Base-by-base conservation (phyloP, 352 stramenopile genomes). In the Phytopythium delawarense region DNA sequence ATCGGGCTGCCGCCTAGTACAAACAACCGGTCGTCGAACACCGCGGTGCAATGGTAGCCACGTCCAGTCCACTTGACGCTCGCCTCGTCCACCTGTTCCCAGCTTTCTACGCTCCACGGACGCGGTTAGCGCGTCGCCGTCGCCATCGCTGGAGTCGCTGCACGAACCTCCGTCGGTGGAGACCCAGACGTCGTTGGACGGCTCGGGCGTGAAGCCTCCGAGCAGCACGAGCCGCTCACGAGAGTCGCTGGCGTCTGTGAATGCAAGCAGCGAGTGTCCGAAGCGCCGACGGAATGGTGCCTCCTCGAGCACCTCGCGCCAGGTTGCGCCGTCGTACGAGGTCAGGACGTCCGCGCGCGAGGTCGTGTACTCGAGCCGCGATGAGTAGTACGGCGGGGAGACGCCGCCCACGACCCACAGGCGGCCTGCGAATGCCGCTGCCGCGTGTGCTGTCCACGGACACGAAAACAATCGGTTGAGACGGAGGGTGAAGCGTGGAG, bases 401-500 rank as follows among this genome's bases (percentile, higher is more conserved):
- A 92, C 77, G 2, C 85, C 81, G 52, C 83, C 80, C 20, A 94
- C 78, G 54, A 91, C 72, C 80, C 81, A 92, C 40, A 92, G 79
- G 59, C 81, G 74, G 40, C 79, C 67, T 2, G 61, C 66, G 53
- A 89, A 92, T 53, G 72, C 79, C 20, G 76, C 69, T 1, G 81
- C 76, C 16, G 85, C 81, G 61, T 94, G 83, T 1, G 81, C 83
- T 94, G 58, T n/a, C 34, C 4, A 11, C 11, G 46, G 23, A 56
- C 30, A 23, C 25, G 53, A 28, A 51, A 7, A 11, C 49, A 57
- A 12, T 42, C 5, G 64, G 4, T 50, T 44, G 13, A 64, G 30
- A 12, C 51, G 3, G 13, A 53, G 39, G 32, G 28, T 32, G 28
- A 32, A 32, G 28, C 4, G 9, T 3, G 49, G 37, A 18, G 30